These are phyloP conservation scores for Lachnellula occidentalis DNA, from an alignment of 2,329 filamentous ascomycete species.

Conservation along the genomic window DNA sequence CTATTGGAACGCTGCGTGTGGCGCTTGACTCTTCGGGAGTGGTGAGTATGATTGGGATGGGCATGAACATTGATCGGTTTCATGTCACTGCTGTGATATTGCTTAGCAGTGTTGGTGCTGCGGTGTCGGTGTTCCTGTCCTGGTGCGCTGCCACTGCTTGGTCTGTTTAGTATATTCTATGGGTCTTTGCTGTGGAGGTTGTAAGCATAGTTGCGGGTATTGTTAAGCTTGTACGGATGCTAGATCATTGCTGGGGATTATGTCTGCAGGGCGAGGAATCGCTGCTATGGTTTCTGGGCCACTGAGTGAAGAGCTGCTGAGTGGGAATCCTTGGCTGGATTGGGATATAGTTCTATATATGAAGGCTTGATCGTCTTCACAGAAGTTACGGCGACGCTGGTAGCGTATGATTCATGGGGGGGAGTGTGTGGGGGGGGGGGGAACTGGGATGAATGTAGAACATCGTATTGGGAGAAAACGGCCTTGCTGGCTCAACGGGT, in stretches of 20 bases:
- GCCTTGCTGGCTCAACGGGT: not conserved
- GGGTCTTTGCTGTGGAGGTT: constrained; percentile 36
- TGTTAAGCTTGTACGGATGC: constrained; percentile 22
- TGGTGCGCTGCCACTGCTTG: not conserved
- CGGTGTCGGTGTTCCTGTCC: not conserved
- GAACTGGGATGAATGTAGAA: constrained; percentile 23
- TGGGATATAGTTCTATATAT: constrained; percentile 47
- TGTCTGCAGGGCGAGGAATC: constrained; percentile 55
- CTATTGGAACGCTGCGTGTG: constrained; percentile 42
- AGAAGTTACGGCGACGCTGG: constrained; percentile 45
- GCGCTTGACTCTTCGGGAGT: constrained; percentile 43
- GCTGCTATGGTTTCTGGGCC: constrained; percentile 55
- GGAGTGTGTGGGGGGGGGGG: constrained; percentile 36
- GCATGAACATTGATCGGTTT: constrained; percentile 10
- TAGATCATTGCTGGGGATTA: constrained; percentile 35
- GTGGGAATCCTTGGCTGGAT: constrained; percentile 40
- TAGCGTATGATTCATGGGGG: constrained; percentile 41
- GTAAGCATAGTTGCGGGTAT: constrained; percentile 42
- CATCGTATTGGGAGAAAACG: not conserved
- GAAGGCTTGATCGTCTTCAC: constrained; percentile 52
- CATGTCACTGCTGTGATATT: not conserved
- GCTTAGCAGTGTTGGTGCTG: not conserved
- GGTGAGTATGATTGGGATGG: constrained; percentile 35
- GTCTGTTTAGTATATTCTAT: not conserved
- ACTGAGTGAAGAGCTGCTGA: constrained; percentile 48